These are phyloP conservation scores for Mortierella sp. DNA, from an alignment of 371 early-diverging fungal species.

Conservation along the genomic window DNA sequence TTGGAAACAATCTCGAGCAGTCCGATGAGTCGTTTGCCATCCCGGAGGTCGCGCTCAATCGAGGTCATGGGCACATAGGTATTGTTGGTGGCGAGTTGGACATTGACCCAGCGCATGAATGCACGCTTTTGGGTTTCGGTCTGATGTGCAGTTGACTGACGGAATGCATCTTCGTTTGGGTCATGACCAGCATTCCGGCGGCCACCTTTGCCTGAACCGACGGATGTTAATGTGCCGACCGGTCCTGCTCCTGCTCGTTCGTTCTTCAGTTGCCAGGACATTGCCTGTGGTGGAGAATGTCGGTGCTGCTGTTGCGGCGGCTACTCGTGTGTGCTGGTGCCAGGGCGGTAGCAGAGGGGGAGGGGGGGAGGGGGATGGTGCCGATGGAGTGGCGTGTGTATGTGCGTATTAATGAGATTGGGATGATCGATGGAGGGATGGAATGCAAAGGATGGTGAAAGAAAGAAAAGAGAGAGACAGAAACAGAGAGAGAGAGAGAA, in stretches of 20 bases:
- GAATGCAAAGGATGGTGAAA: not conserved
- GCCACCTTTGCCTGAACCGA: not conserved
- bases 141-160: conserved; percentile 39
- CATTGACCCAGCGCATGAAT: conserved; percentile 87
- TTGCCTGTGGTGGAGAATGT: too few species aligned
- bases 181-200: conserved; percentile 24
- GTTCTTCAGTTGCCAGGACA: conserved; percentile 54
- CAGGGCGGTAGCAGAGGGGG: not conserved
- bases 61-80: conserved; percentile 42
- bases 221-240: not conserved
- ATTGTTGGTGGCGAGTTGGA: conserved; percentile 63
- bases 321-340: too few species aligned
- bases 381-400: not conserved
- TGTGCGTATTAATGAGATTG: not conserved
- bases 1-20: conserved; percentile 67
- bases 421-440: not conserved
- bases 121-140: conserved; percentile 77
- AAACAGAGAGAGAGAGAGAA: too few species aligned
- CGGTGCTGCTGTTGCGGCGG: too few species aligned
- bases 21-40: conserved; percentile 70
- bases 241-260: conserved; percentile 17
- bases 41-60: conserved; percentile 70
- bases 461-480: conserved; percentile 4
- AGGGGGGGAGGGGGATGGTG: not conserved
- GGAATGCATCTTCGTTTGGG: conserved; percentile 35